Evolutionary conservation across 164 flowering plant species (phyloP), one percentile per base, ranked within the genome.

Genomic region (Buxus sempervirens): DNA sequence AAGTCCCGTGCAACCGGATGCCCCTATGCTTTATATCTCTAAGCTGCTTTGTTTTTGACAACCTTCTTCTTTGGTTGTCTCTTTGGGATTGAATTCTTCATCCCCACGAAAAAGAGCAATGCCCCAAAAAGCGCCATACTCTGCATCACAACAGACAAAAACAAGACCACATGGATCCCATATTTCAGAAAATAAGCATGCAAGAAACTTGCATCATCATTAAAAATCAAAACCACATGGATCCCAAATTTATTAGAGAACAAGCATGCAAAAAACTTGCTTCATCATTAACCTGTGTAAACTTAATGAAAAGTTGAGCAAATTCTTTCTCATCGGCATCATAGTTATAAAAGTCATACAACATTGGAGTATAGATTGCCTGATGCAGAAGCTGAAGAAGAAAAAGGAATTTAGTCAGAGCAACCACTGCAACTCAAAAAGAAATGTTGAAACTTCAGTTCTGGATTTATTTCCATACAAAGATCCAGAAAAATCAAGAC

Each of bases 281-380:
- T 0, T 7, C 19, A 59, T 23, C 18, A 16, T 76, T 58, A 49
- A 88, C 96, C 92, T 88, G 87, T 13, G 80, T 73, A 74, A 90
- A 90, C 72, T 89, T 84, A 77, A 75, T 64, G 41, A 90, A 89
- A 51, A 87, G 86, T 58, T 65, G 82, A 59, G 62, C 26, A 64
- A 81, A 86, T 72, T 88, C 86, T 54, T 78, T 83, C 64, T 81
- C 80, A 68, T 84, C 87, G 48, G 54, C 62, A 38, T 86, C 92
- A 49, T 88, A 86, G 72, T 88, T 89, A 80, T 91, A 89, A 82
- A 89, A 88, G 75, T 91, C 95, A 32, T 74, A 84, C 74, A 89
- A 61, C 64, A 91, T 82, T 0, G 95, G 95, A 58, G 86, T 77
- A n/a, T 69, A 55, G 71, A 84, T 73, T 41, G 77, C 62, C 79